These are phyloP conservation scores for Gossypium turneri DNA, from an alignment of 345 rosid genomes.

Conservation along the genomic window DNA sequence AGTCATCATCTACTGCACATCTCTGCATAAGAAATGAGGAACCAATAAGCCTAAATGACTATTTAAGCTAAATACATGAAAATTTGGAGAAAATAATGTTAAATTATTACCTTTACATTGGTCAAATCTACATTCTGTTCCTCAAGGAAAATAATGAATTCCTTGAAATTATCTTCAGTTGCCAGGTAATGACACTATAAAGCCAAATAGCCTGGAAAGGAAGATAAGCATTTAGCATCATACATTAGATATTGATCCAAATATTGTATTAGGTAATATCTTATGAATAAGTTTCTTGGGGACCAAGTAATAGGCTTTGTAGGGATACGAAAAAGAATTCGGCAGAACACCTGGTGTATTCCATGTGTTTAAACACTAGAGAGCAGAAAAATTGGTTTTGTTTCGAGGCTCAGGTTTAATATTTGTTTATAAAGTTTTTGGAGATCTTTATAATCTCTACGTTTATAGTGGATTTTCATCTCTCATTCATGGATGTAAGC, in stretches of 20 bases:
- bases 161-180: conserved; percentile 7
- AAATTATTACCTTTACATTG: not conserved
- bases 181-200: conserved; percentile 6
- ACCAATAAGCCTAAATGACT: not conserved
- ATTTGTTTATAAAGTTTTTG: too few species aligned
- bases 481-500: not conserved
- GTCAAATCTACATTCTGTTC: conserved; percentile 3
- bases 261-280: too few species aligned
- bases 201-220: not conserved
- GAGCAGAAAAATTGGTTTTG: not conserved
- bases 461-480: too few species aligned
- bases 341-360: too few species aligned
- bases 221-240: not conserved
- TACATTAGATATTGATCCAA: too few species aligned
- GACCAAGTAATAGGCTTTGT: too few species aligned
- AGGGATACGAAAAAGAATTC: too few species aligned
- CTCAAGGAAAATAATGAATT: conserved; percentile 1
- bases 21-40: not conserved
- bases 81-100: not conserved
- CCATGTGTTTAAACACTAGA: not conserved
- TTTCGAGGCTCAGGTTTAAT: not conserved
- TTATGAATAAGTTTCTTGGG: too few species aligned
- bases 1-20: not conserved
- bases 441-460: too few species aligned
- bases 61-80: not conserved